Base-by-base conservation (phyloP, 2,329 filamentous ascomycete species). In the Fusarium chlamydosporum region DNA sequence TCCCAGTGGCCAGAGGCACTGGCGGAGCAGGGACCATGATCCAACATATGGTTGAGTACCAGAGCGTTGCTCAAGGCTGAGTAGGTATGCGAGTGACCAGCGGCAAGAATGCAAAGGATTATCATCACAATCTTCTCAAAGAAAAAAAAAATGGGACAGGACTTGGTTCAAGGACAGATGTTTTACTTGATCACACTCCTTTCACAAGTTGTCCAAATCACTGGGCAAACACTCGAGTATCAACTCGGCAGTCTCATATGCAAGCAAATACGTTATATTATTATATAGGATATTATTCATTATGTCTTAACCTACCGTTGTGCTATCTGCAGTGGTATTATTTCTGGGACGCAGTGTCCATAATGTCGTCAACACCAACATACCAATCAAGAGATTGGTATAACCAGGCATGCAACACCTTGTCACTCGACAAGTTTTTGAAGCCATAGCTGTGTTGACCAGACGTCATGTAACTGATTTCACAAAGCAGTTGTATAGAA, bases 241-340 rank as follows among this genome's bases (percentile, higher is more conserved):
- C 18, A 46, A 41, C 43, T 60, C 38, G 15, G 4, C 3, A 4
- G 15, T 42, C 35, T 69, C 43, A 54, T 48, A 34, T 41, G 58
- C 47, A 33, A 37, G 60, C 35, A 45, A 51, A 72, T 71, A 69
- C 50, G 67, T 72, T 71, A 37, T 60, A 61, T 65, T 71, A 53
- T 59, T 38, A 46, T n/a, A 40, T 41, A 37, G 11, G 31, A 35
- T 43, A 50, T 40, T 18, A 35, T 31, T 27, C n/a, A 40, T 33
- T 31, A 37, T 37, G 15, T 38, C 13, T 37, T n/a, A 3, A 56
- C 67, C 56, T 69, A 67, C 66, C 41, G 11, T 8, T 43, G 12
- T 7, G 13, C 15, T 7, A 35, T 20, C 31, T 23, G 26, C 9
- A 37, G 15, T 11, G 18, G 11, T 37, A 34, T 43, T 7, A 26